phyloP scores from a whole-genome alignment of 495 filamentous ascomycete genomes.

The Bacidia gigantensis region DNA sequence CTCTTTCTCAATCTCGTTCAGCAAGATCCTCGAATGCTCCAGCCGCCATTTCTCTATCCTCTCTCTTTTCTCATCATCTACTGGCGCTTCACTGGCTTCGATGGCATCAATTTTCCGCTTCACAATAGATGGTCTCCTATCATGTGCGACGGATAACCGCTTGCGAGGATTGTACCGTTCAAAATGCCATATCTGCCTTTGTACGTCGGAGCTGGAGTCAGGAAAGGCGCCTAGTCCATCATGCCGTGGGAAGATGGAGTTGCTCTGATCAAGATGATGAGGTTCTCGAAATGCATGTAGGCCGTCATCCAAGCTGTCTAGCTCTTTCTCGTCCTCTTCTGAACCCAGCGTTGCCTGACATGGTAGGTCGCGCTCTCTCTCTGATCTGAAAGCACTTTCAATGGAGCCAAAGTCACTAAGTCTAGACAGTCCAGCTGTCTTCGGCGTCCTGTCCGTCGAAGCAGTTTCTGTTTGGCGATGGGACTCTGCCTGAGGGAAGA shows the following conservation, averaged over 20 bases:
- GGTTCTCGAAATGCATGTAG: conserved; percentile 64
- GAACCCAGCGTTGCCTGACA: conserved; percentile 39
- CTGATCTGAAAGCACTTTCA: conserved; percentile 43
- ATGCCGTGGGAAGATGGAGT: conserved; percentile 68
- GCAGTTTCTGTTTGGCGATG: conserved; percentile 52
- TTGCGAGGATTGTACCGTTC: conserved; percentile 67
- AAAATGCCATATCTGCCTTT: conserved; percentile 75
- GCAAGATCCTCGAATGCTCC: conserved; percentile 71
- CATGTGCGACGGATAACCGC: conserved; percentile 21
- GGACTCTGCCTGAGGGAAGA: conserved; percentile 60
- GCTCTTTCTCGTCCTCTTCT: conserved; percentile 54
- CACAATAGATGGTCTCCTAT: conserved; percentile 42
- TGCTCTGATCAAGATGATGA: conserved; percentile 34
- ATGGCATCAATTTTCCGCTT: conserved; percentile 52
- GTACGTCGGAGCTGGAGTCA: conserved; percentile 38
- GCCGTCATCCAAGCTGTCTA: conserved; percentile 85
- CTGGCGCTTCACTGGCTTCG: conserved; percentile 42
- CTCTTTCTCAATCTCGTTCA: conserved; percentile 81
- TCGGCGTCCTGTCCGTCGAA: conserved; percentile 56
- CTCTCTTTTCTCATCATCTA: conserved; percentile 54
- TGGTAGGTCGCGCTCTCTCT: conserved; percentile 34
- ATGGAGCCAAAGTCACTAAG: conserved; percentile 80
- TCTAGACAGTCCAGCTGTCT: conserved; percentile 59
- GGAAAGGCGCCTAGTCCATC: conserved; percentile 83
- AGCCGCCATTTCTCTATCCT: conserved; percentile 84